Evolutionary conservation across 1,284 basidiomycete species (phyloP), one percentile per base, ranked within the genome.

Genomic region (Melampsora americana): DNA sequence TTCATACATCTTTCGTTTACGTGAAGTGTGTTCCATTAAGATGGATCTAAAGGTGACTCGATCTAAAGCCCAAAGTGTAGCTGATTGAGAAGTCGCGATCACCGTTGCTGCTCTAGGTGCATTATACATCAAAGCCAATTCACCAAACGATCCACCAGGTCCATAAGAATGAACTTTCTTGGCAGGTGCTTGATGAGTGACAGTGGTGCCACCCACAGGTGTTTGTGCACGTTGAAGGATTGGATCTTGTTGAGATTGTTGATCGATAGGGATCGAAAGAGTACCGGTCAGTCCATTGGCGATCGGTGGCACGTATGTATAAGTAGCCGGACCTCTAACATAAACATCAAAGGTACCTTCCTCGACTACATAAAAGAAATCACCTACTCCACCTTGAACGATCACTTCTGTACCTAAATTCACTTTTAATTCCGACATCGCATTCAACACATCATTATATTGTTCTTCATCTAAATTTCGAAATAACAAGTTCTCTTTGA

Each of bases 1-100:
- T 83, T 99, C 95, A 83, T 98, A 97, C 90, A 97, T 93, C 79
- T 92, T 91, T 69, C 95, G 87, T 79, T 93, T 89, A 77, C 91
- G 86, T 79, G 93, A 90, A 48, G 92, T 92, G 77, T 86, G 85
- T 70, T 82, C 77, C 77, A 96, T 87, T 69, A 99, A 90, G 84
- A 99, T 98, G n/a, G 93, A 95, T 56, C 95, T 89, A 89, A 99
- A 99, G 0, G 95, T 98, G 80, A 96, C 93, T 71, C 95, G 90
- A 85, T 99, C 95, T 77, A 99, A 86, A 6, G 92, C 90, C 95
- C 95, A 99, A 44, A 98, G 86, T 7, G 91, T 93, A 69, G 91
- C 94, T 0, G 88, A 85, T 7, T 80, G 79, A 72, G 92, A 89
- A 53, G 91, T 89, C 3, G 95, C 90, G 39, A 97, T 84, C 66